phyloP scores from a whole-genome alignment of 352 stramenopile genomes.

The Pythium diclinum region DNA sequence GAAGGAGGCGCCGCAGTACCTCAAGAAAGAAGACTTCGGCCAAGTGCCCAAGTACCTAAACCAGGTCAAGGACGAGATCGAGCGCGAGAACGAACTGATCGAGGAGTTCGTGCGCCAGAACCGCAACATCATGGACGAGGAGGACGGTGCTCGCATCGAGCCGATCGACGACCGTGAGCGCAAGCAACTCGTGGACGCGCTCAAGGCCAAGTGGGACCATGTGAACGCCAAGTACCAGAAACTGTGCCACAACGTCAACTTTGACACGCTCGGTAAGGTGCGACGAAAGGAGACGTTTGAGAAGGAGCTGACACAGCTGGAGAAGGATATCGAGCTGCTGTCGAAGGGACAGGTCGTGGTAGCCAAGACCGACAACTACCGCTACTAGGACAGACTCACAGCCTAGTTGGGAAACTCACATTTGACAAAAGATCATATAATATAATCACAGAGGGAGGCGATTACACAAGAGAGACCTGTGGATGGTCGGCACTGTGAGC shows the following conservation, averaged over 20 bases:
- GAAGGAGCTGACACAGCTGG: constrained; percentile 88
- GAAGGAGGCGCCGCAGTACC: constrained; percentile 73
- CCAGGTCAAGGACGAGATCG: constrained; percentile 92
- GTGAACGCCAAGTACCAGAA: constrained; percentile 95
- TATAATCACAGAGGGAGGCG: neutral
- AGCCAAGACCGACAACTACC: constrained; percentile 43
- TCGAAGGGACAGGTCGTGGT: constrained; percentile 71
- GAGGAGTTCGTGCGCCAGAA: constrained; percentile 90
- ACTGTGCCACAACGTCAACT: constrained; percentile 91
- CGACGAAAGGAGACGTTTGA: constrained; percentile 92
- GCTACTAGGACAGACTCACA: constrained; percentile 31
- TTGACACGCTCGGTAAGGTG: constrained; percentile 92
- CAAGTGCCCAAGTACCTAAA: constrained; percentile 90
- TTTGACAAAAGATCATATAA: neutral
- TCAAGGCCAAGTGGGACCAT: constrained; percentile 94
- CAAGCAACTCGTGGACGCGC: constrained; percentile 73
- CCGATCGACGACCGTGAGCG: constrained; percentile 87
- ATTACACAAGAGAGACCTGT: neutral
- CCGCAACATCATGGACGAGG: constrained; percentile 78
- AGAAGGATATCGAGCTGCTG: constrained; percentile 90
- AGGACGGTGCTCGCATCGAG: constrained; percentile 50
- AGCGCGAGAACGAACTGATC: constrained; percentile 92
- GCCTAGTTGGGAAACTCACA: neutral
- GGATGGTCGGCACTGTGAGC: neutral
- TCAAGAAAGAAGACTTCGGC: constrained; percentile 91